Base-by-base conservation (phyloP, 192 early-diverging fungal species). In the Backusella sp. region DNA sequence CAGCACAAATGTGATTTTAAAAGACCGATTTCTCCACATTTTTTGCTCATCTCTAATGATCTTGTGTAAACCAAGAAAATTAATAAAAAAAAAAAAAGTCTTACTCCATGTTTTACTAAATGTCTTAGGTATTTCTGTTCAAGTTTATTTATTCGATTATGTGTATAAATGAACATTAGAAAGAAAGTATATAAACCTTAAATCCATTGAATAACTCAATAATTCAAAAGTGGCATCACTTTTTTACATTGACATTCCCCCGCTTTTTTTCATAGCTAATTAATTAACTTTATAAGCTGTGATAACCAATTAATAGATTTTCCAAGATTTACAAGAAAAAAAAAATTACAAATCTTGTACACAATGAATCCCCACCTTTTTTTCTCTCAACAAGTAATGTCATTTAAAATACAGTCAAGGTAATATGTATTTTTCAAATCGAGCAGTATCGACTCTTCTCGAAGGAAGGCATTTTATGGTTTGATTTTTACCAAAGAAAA, bases 1-100 rank as follows among this genome's bases (percentile, higher is more conserved):
- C 42, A 71, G 70, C 39, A 46, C 42, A 49, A 49, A 49, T 23
- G 70, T 21, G 70, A 44, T 62, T 62, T 56, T 62, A 23, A 62
- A 62, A 62, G 23, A 14, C 56, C 56, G 23, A 14, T 9, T 56
- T 56, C 21, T 56, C 19, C 19, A 21, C 52, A 56, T 23, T 23
- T 56, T n/a, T 0, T n/a, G 6, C 5, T 52, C 21, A 21, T 21
- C 52, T 53, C n/a, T n/a, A 17, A 12, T 26, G 56, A 59, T 59
- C 56, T 26, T 59, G 21, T 26, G 23, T 26, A 59, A 9, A 26
- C n/a, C 23, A 59, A 59, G 56, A 59, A 59, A 59, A 9, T n/a
- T 17, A 59, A 12, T 4, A 26, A 26, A 28, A 4, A 59, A 28
- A 4, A 59, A 21, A 59, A 12, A 59, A 59, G n/a, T 28, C 2